These are phyloP conservation scores for Phytophthora fragariae DNA, from an alignment of 352 stramenopile species.

Conservation along the genomic window DNA sequence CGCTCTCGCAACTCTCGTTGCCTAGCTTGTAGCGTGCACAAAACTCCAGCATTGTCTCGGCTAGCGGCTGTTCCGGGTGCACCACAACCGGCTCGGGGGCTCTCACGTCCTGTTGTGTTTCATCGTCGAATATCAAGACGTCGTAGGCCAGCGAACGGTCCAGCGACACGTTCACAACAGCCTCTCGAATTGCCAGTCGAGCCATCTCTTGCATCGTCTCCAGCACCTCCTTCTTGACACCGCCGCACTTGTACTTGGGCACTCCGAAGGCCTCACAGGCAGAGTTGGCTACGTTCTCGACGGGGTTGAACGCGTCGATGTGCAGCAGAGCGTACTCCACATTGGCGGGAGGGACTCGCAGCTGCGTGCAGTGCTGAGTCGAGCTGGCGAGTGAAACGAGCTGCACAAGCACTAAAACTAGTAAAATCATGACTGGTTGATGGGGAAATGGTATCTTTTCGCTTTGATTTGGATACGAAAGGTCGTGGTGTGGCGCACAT, in stretches of 20 bases:
- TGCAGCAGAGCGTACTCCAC: conserved; percentile 44
- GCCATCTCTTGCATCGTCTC: conserved; percentile 58
- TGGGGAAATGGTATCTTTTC: conserved; percentile 25
- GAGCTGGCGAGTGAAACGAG: not conserved
- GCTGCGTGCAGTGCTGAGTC: conserved; percentile 24
- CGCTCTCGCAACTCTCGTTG: conserved; percentile 18
- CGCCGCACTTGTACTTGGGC: conserved; percentile 43
- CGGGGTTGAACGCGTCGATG: conserved; percentile 43
- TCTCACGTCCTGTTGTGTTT: conserved; percentile 20
- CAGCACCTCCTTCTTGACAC: conserved; percentile 41
- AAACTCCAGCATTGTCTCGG: conserved; percentile 41
- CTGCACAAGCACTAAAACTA: conserved; percentile 23
- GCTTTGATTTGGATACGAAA: conserved; percentile 10
- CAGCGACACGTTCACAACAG: conserved; percentile 65
- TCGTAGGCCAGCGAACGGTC: conserved; percentile 61
- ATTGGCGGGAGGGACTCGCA: conserved; percentile 38
- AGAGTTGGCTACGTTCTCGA: conserved; percentile 35
- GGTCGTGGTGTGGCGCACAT: conserved; percentile 10
- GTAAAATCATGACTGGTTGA: conserved; percentile 3
- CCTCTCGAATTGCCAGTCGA: conserved; percentile 47
- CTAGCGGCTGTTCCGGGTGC: conserved; percentile 46
- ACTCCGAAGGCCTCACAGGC: conserved; percentile 38
- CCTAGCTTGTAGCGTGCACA: conserved; percentile 36
- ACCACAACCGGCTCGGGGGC: conserved; percentile 39
- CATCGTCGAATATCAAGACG: conserved; percentile 30